phyloP scores from a whole-genome alignment of 75 land plant species.

The Cupressus sempervirens region DNA sequence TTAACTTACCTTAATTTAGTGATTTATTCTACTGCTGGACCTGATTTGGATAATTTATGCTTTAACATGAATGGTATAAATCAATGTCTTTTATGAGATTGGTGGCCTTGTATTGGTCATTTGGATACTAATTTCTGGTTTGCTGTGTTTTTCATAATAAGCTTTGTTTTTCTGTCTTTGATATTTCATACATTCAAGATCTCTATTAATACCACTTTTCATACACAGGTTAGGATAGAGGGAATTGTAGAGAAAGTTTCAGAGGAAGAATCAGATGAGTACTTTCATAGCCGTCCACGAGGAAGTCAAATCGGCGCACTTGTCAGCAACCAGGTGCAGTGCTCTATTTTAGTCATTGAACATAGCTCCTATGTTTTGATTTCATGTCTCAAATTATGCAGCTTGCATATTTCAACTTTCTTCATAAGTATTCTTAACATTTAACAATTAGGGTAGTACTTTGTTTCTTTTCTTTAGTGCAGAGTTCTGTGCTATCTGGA shows the following conservation, averaged over 20 bases:
- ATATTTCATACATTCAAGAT: not conserved
- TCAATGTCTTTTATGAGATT: not conserved
- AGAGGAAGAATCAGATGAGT: constrained; percentile 85
- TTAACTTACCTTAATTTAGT: not conserved
- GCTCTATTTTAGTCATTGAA: constrained; percentile 5
- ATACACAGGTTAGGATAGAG: constrained; percentile 81
- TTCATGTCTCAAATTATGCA: not conserved
- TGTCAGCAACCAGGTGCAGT: constrained; percentile 83
- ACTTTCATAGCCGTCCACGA: constrained; percentile 93
- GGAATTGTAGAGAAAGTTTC: constrained; percentile 82
- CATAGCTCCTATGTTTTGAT: not conserved
- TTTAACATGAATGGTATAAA: not conserved
- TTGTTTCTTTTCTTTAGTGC: constrained; percentile 17
- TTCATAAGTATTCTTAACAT: not conserved
- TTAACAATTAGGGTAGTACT: not conserved
- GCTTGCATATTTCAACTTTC: not conserved
- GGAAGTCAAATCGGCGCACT: constrained; percentile 97
- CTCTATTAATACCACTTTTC: not conserved
- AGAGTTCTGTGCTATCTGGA: constrained; percentile 82
- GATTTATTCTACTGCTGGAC: not conserved
- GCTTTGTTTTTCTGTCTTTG: not conserved
- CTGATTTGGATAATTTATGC: not conserved
- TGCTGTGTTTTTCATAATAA: not conserved
- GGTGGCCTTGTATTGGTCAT: not conserved
- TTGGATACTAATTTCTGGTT: not conserved